Conservation (phyloP, 495 filamentous ascomycete species). For the Pyrenula aspistea region DNA sequence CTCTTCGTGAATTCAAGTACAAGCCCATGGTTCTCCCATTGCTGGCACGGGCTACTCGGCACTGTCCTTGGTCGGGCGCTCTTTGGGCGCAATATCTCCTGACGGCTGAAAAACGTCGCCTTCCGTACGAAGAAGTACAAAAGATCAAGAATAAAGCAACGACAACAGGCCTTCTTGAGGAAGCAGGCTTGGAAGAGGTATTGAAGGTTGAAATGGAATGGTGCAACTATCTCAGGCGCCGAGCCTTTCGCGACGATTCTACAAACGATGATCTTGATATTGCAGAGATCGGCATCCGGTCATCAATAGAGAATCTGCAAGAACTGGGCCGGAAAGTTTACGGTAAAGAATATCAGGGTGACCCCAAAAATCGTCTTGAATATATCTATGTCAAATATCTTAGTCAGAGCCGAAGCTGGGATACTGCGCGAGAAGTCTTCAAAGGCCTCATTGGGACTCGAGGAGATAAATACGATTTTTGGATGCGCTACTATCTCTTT, state of each 20-base stretch:
- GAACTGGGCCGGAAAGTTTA: slow-evolving; percentile 66
- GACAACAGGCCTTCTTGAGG: slow-evolving; percentile 62
- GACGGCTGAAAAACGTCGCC: slow-evolving; percentile 61
- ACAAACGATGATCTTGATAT: slow-evolving; percentile 85
- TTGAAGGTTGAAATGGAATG: slow-evolving; percentile 82
- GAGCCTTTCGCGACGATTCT: slow-evolving; percentile 62
- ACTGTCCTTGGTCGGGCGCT: slow-evolving; percentile 84
- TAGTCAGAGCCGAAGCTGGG: slow-evolving; percentile 59
- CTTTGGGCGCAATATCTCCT: slow-evolving; percentile 86
- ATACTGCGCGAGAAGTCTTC: slow-evolving; percentile 61
- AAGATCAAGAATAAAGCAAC: slow-evolving; percentile 87
- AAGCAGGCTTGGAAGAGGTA: slow-evolving; percentile 68
- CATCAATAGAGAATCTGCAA: slow-evolving; percentile 71
- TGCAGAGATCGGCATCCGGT: slow-evolving; percentile 78
- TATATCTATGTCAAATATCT: slow-evolving; percentile 85
- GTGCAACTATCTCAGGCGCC: slow-evolving; percentile 82
- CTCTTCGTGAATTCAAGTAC: slow-evolving; percentile 21
- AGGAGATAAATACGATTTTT: slow-evolving; percentile 77
- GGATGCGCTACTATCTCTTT: slow-evolving; percentile 84
- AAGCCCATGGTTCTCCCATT: slow-evolving; percentile 32
- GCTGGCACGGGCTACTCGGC: slow-evolving; percentile 64
- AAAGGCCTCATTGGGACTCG: slow-evolving; percentile 53
- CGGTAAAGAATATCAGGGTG: slow-evolving; percentile 65
- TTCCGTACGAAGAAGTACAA: slow-evolving; percentile 67
- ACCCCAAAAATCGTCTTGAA: slow-evolving; percentile 77